Percentiles rank a stretch among this genome's conserved stretches.
phyloP scores from a whole-genome alignment of 164 flowering plant genomes.

The Protea cynaroides region DNA sequence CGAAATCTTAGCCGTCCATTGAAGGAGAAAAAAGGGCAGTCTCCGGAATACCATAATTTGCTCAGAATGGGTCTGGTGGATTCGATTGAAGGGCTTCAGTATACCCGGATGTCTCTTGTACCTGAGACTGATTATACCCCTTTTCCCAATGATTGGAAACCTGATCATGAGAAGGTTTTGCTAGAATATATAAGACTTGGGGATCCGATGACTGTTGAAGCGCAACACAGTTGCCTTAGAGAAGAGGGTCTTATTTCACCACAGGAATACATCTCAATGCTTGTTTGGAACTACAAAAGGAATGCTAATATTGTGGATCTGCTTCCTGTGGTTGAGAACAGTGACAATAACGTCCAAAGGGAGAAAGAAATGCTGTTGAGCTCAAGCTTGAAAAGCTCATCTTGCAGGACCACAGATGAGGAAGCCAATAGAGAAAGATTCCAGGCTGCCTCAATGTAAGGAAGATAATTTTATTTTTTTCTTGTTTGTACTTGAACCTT shows the following conservation, averaged over 20 bases:
- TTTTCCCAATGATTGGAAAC: slow-evolving; percentile 78
- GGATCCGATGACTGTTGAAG: slow-evolving; percentile 65
- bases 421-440: slow-evolving; percentile 34
- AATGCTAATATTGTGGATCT: slow-evolving; percentile 54
- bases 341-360: slow-evolving; percentile 11
- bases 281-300: slow-evolving; percentile 96
- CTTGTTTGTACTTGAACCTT: too few relatives aligned
- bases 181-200: slow-evolving; percentile 69
- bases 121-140: slow-evolving; percentile 91
- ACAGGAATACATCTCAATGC: slow-evolving; percentile 89
- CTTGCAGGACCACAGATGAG: slow-evolving; percentile 23
- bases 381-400: slow-evolving; percentile 18
- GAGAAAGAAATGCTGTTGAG: slow-evolving; percentile 21
- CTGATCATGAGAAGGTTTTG: slow-evolving; percentile 84
- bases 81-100: slow-evolving; percentile 87
- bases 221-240: slow-evolving; percentile 45
- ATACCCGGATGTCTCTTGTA: slow-evolving; percentile 83
- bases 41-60: slow-evolving; percentile 89
- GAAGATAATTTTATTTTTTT: neutral
- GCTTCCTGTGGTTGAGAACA: slow-evolving; percentile 25
- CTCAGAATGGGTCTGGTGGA: slow-evolving; percentile 90
- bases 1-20: slow-evolving; percentile 81
- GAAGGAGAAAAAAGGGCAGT: slow-evolving; percentile 88
- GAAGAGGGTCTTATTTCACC: slow-evolving; percentile 87
- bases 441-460: slow-evolving; percentile 41